Percentiles rank a stretch among this genome's conserved stretches.
phyloP scores from a whole-genome alignment of 768 basidiomycete species.

The Paxillus rubicundulus region DNA sequence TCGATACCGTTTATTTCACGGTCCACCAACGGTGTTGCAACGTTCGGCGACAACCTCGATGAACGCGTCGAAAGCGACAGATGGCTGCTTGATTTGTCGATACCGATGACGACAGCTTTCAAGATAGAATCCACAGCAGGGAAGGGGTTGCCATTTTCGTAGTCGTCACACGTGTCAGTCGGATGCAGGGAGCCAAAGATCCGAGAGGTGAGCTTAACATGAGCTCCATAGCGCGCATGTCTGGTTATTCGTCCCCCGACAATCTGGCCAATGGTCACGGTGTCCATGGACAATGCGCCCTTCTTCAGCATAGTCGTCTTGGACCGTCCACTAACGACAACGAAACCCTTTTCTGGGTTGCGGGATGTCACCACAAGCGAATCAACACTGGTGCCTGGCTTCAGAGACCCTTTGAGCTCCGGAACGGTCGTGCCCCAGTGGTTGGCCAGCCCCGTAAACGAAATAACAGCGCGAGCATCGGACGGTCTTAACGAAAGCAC shows the following conservation, averaged over 20 bases:
- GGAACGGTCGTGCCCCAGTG: conserved; percentile 62
- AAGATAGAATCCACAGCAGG: conserved; percentile 65
- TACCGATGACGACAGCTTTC: conserved; percentile 65
- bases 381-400: conserved; percentile 65
- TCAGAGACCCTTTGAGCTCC: conserved; percentile 61
- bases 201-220: conserved; percentile 70
- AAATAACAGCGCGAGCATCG: conserved; percentile 75
- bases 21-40: conserved; percentile 53
- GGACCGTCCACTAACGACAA: conserved; percentile 77
- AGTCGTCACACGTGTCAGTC: conserved; percentile 82
- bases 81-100: conserved; percentile 65
- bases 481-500: conserved; percentile 71
- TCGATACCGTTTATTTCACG: conserved; percentile 60
- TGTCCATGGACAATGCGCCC: conserved; percentile 58
- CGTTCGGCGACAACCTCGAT: conserved; percentile 63
- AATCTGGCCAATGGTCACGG: conserved; percentile 66
- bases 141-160: conserved; percentile 52
- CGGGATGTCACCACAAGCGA: conserved; percentile 88
- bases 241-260: conserved; percentile 79
- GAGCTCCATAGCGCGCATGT: conserved; percentile 67
- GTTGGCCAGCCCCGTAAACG: conserved; percentile 84
- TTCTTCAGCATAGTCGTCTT: conserved; percentile 54
- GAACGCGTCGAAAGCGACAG: conserved; percentile 78
- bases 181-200: conserved; percentile 79
- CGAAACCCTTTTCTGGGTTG: conserved; percentile 80